These are phyloP conservation scores for Pyrus hybrid DNA, from an alignment of 331 rosid species.

Conservation along the genomic window DNA sequence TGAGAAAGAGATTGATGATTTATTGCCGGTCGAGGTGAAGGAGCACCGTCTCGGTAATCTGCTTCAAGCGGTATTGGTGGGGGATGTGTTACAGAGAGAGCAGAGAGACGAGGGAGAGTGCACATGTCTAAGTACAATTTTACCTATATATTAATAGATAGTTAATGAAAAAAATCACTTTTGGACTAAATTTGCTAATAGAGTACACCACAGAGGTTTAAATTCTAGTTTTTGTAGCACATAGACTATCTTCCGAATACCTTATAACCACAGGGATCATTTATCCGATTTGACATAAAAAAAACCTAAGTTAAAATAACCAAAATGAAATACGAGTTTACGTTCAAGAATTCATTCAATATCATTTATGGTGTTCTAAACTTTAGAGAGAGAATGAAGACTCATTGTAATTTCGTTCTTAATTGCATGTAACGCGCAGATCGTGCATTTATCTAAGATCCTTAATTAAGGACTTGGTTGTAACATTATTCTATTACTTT, in stretches of 20 bases:
- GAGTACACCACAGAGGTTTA: too few relatives aligned
- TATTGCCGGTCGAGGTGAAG: conserved; percentile 92
- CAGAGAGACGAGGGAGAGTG: too few relatives aligned
- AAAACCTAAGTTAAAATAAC: too few relatives aligned
- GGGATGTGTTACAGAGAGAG: conserved; percentile 96
- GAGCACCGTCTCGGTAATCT: conserved; percentile 89
- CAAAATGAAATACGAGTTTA: too few relatives aligned
- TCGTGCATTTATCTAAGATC: not conserved
- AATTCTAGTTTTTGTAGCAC: too few relatives aligned
- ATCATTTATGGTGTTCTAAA: not conserved
- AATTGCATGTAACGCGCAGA: not conserved
- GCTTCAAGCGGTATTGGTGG: conserved; percentile 86
- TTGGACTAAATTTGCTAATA: too few relatives aligned
- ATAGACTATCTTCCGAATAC: too few relatives aligned
- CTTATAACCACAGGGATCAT: too few relatives aligned
- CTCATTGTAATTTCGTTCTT: not conserved
- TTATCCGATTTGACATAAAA: too few relatives aligned
- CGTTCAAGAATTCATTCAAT: not conserved
- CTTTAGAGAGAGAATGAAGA: not conserved
- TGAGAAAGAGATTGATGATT: conserved; percentile 92
- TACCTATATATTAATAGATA: too few relatives aligned
- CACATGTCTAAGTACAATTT: too few relatives aligned
- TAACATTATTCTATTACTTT: not conserved
- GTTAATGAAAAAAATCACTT: too few relatives aligned
- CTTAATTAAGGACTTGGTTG: not conserved